A percentile compares a stretch with the other conserved stretches of the same genome.
These are phyloP conservation scores for Diaporthe citri DNA, from an alignment of 2,329 filamentous ascomycete genomes.

Conservation along the genomic window DNA sequence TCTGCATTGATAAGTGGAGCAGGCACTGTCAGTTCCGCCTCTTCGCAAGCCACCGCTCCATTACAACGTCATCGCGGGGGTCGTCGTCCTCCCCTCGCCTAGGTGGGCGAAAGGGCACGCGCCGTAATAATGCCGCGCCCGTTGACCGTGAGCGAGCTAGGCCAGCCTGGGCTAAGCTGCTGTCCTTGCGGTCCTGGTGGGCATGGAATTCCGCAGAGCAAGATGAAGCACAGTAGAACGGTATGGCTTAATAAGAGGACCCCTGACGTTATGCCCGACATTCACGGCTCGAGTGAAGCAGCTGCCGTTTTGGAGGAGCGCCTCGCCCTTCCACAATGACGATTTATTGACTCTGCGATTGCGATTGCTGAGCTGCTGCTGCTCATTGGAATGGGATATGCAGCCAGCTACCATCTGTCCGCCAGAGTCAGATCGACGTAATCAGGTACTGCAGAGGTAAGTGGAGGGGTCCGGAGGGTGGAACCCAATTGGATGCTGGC, in stretches of 20 bases:
- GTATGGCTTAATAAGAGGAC: background rate
- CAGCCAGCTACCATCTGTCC: background rate
- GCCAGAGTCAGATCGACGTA: constrained; percentile 29
- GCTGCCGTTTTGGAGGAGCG: constrained; percentile 19
- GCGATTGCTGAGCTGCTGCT: background rate
- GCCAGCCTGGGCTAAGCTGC: constrained; percentile 12
- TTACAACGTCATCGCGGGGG: constrained; percentile 35
- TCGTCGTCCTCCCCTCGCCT: constrained; percentile 14
- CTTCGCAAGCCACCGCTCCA: constrained; percentile 20
- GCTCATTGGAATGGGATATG: background rate
- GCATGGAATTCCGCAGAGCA: background rate
- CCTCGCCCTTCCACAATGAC: constrained; percentile 6
- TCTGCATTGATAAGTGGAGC: constrained; percentile 18
- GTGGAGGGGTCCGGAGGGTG: constrained; percentile 15
- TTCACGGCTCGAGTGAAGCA: constrained; percentile 20
- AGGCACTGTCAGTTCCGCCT: constrained; percentile 9
- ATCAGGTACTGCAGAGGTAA: background rate
- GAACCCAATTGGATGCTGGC: constrained; percentile 20
- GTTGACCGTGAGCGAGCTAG: constrained; percentile 5
- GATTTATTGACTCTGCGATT: background rate
- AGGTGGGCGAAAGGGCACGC: background rate
- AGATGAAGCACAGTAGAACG: background rate
- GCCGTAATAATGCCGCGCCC: constrained; percentile 10
- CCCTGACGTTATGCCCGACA: constrained; percentile 9
- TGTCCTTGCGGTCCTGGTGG: background rate